Evolutionary conservation across 2,329 filamentous ascomycete species (phyloP), one percentile per base, ranked within the genome.

Genomic region (Pseudogymnoascus pannorum): DNA sequence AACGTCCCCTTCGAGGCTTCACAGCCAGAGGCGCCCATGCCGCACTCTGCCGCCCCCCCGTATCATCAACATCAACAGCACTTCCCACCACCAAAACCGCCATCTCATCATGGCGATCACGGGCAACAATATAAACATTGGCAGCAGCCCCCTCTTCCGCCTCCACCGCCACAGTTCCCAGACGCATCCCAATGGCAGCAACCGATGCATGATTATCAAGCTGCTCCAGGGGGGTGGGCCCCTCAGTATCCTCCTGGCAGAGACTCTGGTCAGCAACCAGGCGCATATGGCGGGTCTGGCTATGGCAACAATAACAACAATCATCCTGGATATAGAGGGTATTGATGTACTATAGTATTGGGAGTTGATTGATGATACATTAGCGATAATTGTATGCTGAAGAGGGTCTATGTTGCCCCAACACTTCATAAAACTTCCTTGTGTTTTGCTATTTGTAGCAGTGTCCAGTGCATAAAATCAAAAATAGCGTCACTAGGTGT

Each of bases 221-320:
- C 48, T n/a, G 14, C 48, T 14, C n/a, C 48, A 2, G 26, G 26
- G 11, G 26, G 48, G 26, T 33, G 48, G 48, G 4, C 26, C 48
- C 48, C 48, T 20, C 48, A 54, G 26, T 54, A 54, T 54, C 48
- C 48, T 54, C 26, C 48, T 54, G 26, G 26, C 26, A 54, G 48
- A 54, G 48, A 31, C 20, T 20, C 48, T 33, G 48, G 48, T 33
- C 48, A 54, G 9, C 48, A 54, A 20, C 26, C 48, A 5, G 26
- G 48, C n/a, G 5, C 48, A 12, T 26, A 54, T 11, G 16, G 24
- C 16, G 48, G 26, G 18, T 14, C 48, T 31, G 26, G 26, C 5
- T 14, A 31, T 33, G 48, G 48, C n/a, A n/a, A 54, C 33, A 54
- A 54, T 54, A 20, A 9, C 26, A 20, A 9, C 26, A 20, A n/a